A percentile compares a stretch with the other conserved stretches of the same genome.
phyloP scores from a whole-genome alignment of 163 green algal species.

The Scenedesmus sp. region DNA sequence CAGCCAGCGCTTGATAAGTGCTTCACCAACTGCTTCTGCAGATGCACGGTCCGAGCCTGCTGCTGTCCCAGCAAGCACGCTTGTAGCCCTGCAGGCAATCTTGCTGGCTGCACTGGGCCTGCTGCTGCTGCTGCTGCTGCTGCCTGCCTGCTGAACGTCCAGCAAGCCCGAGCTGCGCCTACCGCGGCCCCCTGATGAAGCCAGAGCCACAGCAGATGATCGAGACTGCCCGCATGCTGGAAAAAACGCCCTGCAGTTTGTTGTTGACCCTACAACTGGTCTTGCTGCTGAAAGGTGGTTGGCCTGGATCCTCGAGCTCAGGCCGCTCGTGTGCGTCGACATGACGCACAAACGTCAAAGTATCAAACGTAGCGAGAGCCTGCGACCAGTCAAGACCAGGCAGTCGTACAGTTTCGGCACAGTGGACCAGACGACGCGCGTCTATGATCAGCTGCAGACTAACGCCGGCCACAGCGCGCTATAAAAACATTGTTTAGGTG shows the following conservation, averaged over 20 bases:
- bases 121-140: not conserved
- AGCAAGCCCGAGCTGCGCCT: not conserved
- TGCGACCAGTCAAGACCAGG: not conserved
- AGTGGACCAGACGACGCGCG: not conserved
- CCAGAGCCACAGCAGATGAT: not conserved
- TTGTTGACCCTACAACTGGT: conserved; percentile 2
- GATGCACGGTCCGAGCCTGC: not conserved
- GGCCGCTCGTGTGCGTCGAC: not conserved
- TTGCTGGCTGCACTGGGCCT: not conserved
- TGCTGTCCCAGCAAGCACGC: conserved; percentile 3
- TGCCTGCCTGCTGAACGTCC: not conserved
- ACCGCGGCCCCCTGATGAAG: not conserved
- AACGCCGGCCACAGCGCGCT: not conserved
- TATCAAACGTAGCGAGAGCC: not conserved
- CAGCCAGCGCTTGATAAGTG: not conserved
- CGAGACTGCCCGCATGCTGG: not conserved
- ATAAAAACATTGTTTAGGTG: not conserved
- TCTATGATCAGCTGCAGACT: not conserved
- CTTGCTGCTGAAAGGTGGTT: not conserved
- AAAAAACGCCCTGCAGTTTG: not conserved
- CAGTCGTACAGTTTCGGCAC: conserved; percentile 8
- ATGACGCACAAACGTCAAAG: not conserved
- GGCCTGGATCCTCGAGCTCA: not conserved
- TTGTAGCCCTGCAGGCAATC: not conserved
- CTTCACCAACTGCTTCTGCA: not conserved